Base-by-base conservation (phyloP, 2,329 filamentous ascomycete genomes). In the Sporothrix brunneoviolacea region DNA sequence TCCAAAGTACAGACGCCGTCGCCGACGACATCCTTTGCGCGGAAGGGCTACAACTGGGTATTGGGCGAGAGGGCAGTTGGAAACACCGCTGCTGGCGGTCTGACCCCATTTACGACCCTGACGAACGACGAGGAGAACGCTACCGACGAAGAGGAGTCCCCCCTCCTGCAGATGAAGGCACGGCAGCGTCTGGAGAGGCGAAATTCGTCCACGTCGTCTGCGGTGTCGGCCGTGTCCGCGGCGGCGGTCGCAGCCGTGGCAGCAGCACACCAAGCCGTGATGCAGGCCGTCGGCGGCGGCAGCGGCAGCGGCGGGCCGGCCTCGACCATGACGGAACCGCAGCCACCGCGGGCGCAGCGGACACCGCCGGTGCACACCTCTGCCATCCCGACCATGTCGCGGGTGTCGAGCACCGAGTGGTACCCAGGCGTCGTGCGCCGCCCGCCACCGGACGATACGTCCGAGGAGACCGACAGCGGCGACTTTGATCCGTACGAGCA, bases 101-200 rank as follows among this genome's bases (percentile, higher is more conserved):
- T 52, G 12, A 33, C 42, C 2, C 47, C 53, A 10, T 35, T 33
- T 13, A 32, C 33, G 13, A 21, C 22, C 8, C 28, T 39, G 15
- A 15, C 7, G 19, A 28, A 40, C 22, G 28, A 47, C 33, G 27
- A 36, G 19, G 15, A 8, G 16, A 38, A 15, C 6, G 35, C 32
- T 3, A 22, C 30, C 12, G 49, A 54, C 27, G 52, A 47, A 6
- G 54, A 52, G 35, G 52, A 52, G 19, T 45, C 50, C n/a, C 54
- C 54, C 0, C 13, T 51, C 10, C 32, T 54, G 40, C 48, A 40
- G 16, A 54, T 54, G 52, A 50, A 48, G 39, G 22, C 38, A 19
- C 38, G 38, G n/a, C 43, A 42, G 22, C 39, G 37, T 13, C 30
- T 13, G 13, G 38, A 16, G 9, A 32, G 44, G 4, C 48, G 48